These are phyloP conservation scores for Coemansia sp. DNA, from an alignment of 192 early-diverging fungal species.

Conservation along the genomic window DNA sequence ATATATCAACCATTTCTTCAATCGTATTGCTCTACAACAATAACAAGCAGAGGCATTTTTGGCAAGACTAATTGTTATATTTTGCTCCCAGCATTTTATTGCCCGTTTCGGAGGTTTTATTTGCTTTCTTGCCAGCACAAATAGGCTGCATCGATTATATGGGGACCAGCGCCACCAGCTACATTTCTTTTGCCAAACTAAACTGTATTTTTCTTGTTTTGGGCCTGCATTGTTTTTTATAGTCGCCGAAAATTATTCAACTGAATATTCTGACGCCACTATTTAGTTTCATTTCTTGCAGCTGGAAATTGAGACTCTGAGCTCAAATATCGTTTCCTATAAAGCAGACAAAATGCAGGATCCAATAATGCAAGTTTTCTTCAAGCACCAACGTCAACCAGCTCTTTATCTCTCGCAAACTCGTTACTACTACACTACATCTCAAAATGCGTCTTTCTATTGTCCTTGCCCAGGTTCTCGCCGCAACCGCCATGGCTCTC, in stretches of 20 bases:
- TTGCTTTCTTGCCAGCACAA: not conserved
- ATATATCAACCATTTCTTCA: not conserved
- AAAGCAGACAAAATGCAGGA: not conserved
- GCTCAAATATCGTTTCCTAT: not conserved
- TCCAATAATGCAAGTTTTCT: not conserved
- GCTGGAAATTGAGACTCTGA: not conserved
- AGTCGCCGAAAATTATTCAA: too few relatives aligned
- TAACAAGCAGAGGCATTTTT: not conserved
- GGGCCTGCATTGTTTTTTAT: too few relatives aligned
- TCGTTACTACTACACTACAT: not conserved
- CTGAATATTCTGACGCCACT: too few relatives aligned
- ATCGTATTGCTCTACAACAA: not conserved
- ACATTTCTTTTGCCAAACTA: too few relatives aligned
- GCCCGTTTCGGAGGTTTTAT: not conserved
- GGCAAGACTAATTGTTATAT: not conserved
- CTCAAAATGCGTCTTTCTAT: constrained; percentile 32
- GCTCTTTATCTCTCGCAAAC: not conserved
- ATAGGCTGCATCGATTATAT: too few relatives aligned
- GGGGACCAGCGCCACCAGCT: too few relatives aligned
- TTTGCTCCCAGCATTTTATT: not conserved
- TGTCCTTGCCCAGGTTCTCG: constrained; percentile 15
- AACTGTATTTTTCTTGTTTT: too few relatives aligned
- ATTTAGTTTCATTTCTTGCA: not conserved
- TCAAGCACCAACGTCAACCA: constrained; percentile 1
- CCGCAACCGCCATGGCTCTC: constrained; percentile 19